phyloP scores from a whole-genome alignment of 2,329 filamentous ascomycete species.

The Claviceps quebecensis region DNA sequence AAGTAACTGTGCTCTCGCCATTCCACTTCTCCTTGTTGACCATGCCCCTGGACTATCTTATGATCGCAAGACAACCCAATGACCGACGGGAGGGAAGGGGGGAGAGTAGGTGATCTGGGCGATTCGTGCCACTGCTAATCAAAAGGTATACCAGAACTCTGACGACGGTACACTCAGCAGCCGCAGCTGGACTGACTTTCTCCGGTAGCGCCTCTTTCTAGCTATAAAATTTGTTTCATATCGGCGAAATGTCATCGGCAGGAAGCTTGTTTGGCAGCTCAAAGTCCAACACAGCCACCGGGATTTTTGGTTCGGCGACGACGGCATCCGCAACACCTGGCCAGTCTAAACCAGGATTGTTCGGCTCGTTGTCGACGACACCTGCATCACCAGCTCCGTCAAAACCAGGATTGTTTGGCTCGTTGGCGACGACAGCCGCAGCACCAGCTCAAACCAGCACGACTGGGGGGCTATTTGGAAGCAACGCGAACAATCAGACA shows the following conservation, averaged over 20 bases:
- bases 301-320: slow-evolving; percentile 19
- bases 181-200: slow-evolving; percentile 24
- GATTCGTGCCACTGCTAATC: not conserved
- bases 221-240: slow-evolving; percentile 12
- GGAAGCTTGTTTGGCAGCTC: slow-evolving; percentile 23
- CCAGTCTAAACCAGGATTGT: slow-evolving; percentile 9
- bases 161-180: slow-evolving; percentile 18
- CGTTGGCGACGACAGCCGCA: slow-evolving; percentile 12
- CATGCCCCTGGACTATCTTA: no score
- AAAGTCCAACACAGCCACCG: slow-evolving; percentile 14
- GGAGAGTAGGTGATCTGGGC: no score
- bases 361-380: slow-evolving; percentile 14
- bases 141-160: slow-evolving; percentile 10
- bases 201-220: slow-evolving; percentile 15
- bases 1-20: slow-evolving; percentile 9
- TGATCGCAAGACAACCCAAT: no score
- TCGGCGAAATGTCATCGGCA: slow-evolving; percentile 21
- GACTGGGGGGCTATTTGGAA: slow-evolving; percentile 15
- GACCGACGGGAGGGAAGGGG: no score
- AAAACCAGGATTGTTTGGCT: slow-evolving; percentile 15
- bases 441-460: slow-evolving; percentile 9
- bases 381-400: no score
- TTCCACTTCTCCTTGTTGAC: not conserved
- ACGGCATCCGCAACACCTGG: not conserved
- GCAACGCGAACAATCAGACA: slow-evolving; percentile 9